Conservation (phyloP, 805 yeast species). For the Metschnikowia kofuensis region DNA sequence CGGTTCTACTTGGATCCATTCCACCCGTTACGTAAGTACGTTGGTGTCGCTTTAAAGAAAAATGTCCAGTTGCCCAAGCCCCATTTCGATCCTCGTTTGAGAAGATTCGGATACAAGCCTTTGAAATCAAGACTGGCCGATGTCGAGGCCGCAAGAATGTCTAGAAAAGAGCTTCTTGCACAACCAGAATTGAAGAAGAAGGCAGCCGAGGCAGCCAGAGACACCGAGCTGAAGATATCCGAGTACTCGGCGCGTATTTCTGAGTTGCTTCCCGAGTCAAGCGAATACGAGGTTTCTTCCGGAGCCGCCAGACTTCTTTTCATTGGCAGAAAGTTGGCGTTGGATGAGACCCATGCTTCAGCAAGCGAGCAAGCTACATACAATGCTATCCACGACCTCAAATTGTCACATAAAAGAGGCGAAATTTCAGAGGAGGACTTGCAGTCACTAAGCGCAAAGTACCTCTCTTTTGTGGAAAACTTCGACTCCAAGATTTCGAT, state of each 20-base stretch:
- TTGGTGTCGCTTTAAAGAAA: conserved; percentile 76
- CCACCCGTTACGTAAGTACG: conserved; percentile 87
- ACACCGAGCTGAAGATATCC: conserved; percentile 28
- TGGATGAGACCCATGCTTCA: conserved; percentile 56
- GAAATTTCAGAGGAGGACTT: conserved; percentile 32
- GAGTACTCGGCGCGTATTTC: conserved; percentile 18
- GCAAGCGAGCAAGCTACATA: conserved; percentile 59
- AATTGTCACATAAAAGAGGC: conserved; percentile 37
- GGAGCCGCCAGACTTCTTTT: conserved; percentile 54
- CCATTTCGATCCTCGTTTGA: conserved; percentile 82
- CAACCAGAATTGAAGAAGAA: conserved; percentile 49
- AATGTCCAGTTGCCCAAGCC: conserved; percentile 75
- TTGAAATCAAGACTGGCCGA: conserved; percentile 51
- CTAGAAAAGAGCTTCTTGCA: conserved; percentile 63
- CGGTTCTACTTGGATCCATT: conserved; percentile 92
- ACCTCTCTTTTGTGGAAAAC: conserved; percentile 33
- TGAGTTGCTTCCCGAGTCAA: conserved; percentile 25
- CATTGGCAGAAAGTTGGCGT: conserved; percentile 47
- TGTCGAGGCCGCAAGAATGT: conserved; percentile 57
- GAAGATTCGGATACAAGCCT: conserved; percentile 75
- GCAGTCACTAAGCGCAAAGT: conserved; percentile 23
- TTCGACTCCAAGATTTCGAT: conserved; percentile 45
- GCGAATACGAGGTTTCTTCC: conserved; percentile 25
- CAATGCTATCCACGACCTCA: conserved; percentile 44
- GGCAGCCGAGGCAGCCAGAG: conserved; percentile 37